phyloP scores from a whole-genome alignment of 345 rosid species.

The Hibiscus syriacus region DNA sequence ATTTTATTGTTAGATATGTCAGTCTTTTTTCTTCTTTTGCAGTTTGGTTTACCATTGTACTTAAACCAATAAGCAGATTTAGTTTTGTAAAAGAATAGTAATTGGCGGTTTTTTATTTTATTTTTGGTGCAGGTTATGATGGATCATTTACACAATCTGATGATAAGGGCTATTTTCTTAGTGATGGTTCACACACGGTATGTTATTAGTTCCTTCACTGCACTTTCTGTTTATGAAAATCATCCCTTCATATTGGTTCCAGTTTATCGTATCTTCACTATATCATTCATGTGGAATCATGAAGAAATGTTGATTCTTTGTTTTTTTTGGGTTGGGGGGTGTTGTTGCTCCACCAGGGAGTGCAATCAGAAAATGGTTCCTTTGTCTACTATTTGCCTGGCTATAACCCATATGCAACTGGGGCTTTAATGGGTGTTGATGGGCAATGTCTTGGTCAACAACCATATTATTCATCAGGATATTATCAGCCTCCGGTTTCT shows the following conservation, averaged over 20 bases:
- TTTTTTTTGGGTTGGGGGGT: neutral
- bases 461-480: constrained; percentile 36
- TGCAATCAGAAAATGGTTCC: constrained; percentile 43
- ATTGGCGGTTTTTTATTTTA: neutral
- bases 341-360: constrained; percentile 31
- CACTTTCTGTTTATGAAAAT: neutral
- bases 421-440: constrained; percentile 30
- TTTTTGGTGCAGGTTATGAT: constrained; percentile 33
- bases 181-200: constrained; percentile 32
- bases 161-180: constrained; percentile 31
- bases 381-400: constrained; percentile 41
- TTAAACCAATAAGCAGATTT: neutral
- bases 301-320: constrained; percentile 5
- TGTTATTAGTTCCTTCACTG: constrained; percentile 15
- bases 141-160: constrained; percentile 31
- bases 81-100: neutral
- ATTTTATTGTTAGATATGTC: neutral
- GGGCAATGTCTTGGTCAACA: constrained; percentile 39
- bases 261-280: neutral
- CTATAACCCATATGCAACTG: constrained; percentile 34
- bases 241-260: neutral
- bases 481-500: constrained; percentile 28
- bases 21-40: neutral
- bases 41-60: neutral
- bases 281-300: neutral